Conservation (phyloP, 495 filamentous ascomycete species). For the Glonium stellatum region DNA sequence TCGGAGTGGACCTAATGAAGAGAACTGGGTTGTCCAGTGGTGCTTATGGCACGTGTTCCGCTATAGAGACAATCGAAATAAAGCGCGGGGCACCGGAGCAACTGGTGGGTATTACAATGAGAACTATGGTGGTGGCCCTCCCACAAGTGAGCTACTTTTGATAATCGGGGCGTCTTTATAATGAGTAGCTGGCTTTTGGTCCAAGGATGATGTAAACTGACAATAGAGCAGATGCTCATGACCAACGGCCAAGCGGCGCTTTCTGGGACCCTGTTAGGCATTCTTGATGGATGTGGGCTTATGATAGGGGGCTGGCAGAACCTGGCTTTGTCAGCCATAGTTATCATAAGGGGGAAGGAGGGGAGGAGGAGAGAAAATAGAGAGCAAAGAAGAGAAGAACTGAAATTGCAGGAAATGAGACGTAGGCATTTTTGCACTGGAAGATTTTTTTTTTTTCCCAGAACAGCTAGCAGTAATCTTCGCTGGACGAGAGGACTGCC, state of each 20-base stretch:
- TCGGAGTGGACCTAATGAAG: constrained; percentile 26
- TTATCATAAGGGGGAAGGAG: not conserved
- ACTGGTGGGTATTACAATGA: not conserved
- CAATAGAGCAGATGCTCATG: not conserved
- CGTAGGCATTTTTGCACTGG: not conserved
- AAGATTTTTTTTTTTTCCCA: not conserved
- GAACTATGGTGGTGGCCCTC: not conserved
- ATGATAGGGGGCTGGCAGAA: not conserved
- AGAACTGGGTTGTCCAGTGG: constrained; percentile 39
- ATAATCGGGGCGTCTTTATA: not conserved
- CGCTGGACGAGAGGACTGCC: not conserved
- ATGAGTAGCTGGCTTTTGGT: not conserved
- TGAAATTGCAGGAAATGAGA: no score
- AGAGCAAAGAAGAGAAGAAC: no score
- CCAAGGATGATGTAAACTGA: not conserved
- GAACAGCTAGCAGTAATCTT: not conserved
- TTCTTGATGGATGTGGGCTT: not conserved
- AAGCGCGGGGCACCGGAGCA: not conserved
- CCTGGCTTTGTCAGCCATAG: not conserved
- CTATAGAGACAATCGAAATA: constrained; percentile 35
- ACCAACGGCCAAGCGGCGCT: not conserved
- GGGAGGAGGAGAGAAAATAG: not conserved
- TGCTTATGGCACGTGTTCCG: constrained; percentile 39
- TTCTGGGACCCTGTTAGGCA: not conserved
- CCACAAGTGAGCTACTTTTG: not conserved